These are phyloP conservation scores for Malus sieversii DNA, from an alignment of 306 rosid genomes.

Conservation along the genomic window DNA sequence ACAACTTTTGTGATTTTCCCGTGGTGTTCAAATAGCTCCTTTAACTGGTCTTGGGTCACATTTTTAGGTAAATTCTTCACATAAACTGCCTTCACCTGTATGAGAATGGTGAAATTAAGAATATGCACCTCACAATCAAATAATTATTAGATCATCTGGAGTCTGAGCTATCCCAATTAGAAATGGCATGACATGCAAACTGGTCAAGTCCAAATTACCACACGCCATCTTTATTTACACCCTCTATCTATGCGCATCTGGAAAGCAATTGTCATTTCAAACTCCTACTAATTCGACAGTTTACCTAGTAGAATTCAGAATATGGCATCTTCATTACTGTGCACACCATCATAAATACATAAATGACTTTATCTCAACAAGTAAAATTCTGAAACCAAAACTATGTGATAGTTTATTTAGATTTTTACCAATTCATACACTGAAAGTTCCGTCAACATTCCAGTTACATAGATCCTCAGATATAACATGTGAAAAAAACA, in stretches of 20 bases:
- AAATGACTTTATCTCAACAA: background rate
- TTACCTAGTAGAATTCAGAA: too few relatives aligned
- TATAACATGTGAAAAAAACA: background rate
- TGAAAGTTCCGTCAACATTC: background rate
- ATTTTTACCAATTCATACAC: background rate
- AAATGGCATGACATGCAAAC: background rate
- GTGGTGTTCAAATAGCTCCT: constrained; percentile 83
- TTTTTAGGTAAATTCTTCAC: constrained; percentile 83
- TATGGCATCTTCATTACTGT: too few relatives aligned
- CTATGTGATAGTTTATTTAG: background rate
- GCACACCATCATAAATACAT: too few relatives aligned
- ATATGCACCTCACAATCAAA: background rate
- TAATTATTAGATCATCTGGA: background rate
- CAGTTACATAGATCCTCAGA: constrained; percentile 8
- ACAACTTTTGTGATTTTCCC: constrained; percentile 96
- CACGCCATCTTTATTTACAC: background rate
- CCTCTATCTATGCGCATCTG: background rate
- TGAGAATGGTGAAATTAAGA: constrained; percentile 5
- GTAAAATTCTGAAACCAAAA: background rate
- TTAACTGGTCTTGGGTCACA: constrained; percentile 88
- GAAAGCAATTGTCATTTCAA: too few relatives aligned
- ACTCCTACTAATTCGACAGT: too few relatives aligned
- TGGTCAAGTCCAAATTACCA: background rate
- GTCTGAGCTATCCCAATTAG: background rate
- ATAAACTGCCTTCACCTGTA: constrained; percentile 87